These are phyloP conservation scores for Saturnispora bothae DNA, from an alignment of 805 yeast species.

Conservation along the genomic window DNA sequence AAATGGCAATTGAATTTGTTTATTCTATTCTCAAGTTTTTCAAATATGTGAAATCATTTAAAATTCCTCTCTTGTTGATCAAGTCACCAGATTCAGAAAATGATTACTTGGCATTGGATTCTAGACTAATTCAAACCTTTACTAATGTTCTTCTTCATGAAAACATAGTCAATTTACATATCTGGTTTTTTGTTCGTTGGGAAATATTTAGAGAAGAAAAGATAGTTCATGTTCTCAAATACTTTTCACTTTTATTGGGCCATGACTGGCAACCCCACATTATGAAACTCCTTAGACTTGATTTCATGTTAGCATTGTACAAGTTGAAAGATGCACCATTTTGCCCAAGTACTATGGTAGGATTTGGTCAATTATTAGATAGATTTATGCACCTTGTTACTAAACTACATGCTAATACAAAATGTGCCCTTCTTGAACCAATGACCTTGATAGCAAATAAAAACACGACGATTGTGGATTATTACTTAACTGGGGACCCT, in stretches of 20 bases:
- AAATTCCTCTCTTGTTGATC: conserved; percentile 21
- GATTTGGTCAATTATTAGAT: conserved; percentile 53
- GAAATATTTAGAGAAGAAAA: conserved; percentile 51
- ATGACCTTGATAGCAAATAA: conserved; percentile 44
- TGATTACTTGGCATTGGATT: conserved; percentile 8
- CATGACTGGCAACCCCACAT: conserved; percentile 37
- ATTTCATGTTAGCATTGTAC: conserved; percentile 53
- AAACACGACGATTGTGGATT: conserved; percentile 38
- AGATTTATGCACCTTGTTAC: conserved; percentile 55
- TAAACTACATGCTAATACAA: conserved; percentile 38
- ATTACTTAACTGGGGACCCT: conserved; percentile 49
- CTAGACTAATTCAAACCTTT: conserved; percentile 16
- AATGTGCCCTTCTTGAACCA: conserved; percentile 48
- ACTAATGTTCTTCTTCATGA: conserved; percentile 43
- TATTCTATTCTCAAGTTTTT: conserved; percentile 57
- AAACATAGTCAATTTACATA: conserved; percentile 53
- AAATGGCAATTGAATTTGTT: conserved; percentile 51
- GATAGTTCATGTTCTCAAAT: conserved; percentile 54
- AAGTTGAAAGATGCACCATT: conserved; percentile 42
- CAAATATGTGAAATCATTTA: conserved; percentile 53
- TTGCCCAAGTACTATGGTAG: conserved; percentile 38
- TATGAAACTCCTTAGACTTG: conserved; percentile 53
- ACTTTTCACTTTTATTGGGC: conserved; percentile 58
- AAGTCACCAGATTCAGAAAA: conserved; percentile 15
- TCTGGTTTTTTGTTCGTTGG: conserved; percentile 49